Evolutionary conservation across 768 basidiomycete species (phyloP).

Genomic region (Tulasnella sp.): DNA sequence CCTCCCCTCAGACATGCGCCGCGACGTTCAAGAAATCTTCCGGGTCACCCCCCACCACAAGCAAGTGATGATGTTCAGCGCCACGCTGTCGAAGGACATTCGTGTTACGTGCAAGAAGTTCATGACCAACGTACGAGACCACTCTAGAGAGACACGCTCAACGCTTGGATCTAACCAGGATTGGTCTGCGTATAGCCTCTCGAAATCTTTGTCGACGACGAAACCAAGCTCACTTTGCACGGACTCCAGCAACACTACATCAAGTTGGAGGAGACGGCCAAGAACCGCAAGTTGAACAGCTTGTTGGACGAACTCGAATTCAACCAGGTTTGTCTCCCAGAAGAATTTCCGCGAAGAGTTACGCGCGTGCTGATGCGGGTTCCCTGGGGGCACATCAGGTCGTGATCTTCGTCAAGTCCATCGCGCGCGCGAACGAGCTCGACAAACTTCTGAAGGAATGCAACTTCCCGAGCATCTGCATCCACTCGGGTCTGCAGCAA

Average conservation of each 20-base stretch:
- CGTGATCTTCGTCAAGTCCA: conserved; percentile 98
- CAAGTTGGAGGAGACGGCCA: conserved; percentile 86
- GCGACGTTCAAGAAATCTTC: conserved; percentile 99
- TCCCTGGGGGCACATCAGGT: conserved; percentile 44
- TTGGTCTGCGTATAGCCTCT: conserved; percentile 53
- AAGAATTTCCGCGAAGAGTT: background rate
- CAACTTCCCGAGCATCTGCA: conserved; percentile 96
- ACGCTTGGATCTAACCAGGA: background rate
- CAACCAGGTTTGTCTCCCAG: conserved; percentile 61
- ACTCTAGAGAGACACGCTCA: background rate
- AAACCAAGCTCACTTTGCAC: conserved; percentile 95
- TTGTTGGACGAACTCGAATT: conserved; percentile 92
- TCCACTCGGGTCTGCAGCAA: conserved; percentile 89
- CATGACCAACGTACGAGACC: conserved; percentile 82
- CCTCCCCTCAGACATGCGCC: conserved; percentile 99
- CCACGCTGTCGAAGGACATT: conserved; percentile 94
- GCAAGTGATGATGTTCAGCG: conserved; percentile 99
- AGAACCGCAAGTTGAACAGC: conserved; percentile 96
- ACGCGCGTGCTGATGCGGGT: background rate
- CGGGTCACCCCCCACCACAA: conserved; percentile 98
- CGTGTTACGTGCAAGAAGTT: conserved; percentile 98
- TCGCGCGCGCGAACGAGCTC: conserved; percentile 89
- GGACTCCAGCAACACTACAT: conserved; percentile 98
- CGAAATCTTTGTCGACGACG: conserved; percentile 99
- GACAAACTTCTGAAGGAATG: conserved; percentile 94